Conservation (phyloP, 352 stramenopile species). For the Lagenidium giganteum region DNA sequence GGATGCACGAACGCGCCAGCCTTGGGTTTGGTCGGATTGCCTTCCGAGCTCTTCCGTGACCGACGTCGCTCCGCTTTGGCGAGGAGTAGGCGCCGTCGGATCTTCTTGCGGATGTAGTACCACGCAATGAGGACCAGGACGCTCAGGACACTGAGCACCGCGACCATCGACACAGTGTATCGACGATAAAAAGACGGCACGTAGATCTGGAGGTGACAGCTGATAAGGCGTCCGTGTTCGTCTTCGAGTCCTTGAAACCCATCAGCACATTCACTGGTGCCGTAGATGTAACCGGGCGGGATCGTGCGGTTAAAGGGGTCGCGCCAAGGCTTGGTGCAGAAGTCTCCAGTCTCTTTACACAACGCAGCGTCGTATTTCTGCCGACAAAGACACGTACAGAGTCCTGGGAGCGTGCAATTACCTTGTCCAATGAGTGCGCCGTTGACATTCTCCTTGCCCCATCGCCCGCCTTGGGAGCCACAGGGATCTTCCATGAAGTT, state of each 20-base stretch:
- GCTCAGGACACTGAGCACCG: slow-evolving; percentile 60
- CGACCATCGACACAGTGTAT: slow-evolving; percentile 77
- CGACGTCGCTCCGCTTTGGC: slow-evolving; percentile 90
- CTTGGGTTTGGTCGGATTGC: slow-evolving; percentile 37
- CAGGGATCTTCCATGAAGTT: slow-evolving; percentile 94
- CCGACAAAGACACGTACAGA: slow-evolving; percentile 91
- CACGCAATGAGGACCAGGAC: slow-evolving; percentile 73
- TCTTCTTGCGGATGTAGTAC: slow-evolving; percentile 80
- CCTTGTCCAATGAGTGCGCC: slow-evolving; percentile 76
- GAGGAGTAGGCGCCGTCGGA: slow-evolving; percentile 72
- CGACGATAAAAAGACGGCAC: slow-evolving; percentile 82
- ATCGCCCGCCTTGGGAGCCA: slow-evolving; percentile 67
- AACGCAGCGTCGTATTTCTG: slow-evolving; percentile 60
- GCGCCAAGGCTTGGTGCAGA: slow-evolving; percentile 82
- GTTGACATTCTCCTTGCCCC: slow-evolving; percentile 69
- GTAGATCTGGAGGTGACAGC: slow-evolving; percentile 95
- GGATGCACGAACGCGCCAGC: slow-evolving; percentile 46
- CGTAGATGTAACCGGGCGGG: slow-evolving; percentile 87
- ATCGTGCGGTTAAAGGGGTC: slow-evolving; percentile 72
- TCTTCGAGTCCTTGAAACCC: slow-evolving; percentile 94
- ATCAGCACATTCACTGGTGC: slow-evolving; percentile 85
- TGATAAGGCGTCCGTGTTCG: slow-evolving; percentile 83
- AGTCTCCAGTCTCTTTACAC: slow-evolving; percentile 66
- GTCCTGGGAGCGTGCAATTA: slow-evolving; percentile 90
- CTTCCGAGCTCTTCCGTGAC: slow-evolving; percentile 70